Conservation (phyloP, 306 rosid genomes). For the Astragalus membranaceus region DNA sequence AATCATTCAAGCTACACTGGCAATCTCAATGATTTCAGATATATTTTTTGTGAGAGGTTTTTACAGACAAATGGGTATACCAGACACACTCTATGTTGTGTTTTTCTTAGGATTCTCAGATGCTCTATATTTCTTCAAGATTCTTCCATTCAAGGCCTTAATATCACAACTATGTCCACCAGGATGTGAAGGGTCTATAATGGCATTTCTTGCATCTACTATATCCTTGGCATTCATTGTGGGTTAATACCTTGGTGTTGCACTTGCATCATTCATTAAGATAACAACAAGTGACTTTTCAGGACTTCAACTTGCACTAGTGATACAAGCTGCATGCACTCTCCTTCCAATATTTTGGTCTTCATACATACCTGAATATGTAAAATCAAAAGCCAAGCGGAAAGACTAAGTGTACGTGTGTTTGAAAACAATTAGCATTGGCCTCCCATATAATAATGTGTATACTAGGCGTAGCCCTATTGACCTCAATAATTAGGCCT, state of each 20-base stretch:
- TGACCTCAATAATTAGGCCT: no score
- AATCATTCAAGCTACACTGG: constrained; percentile 62
- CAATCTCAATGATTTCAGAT: constrained; percentile 72
- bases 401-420: constrained; percentile 7
- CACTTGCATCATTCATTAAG: constrained; percentile 59
- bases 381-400: constrained; percentile 29
- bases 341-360: constrained; percentile 71
- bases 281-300: constrained; percentile 65
- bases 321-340: constrained; percentile 68
- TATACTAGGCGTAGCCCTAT: no score
- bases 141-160: constrained; percentile 70
- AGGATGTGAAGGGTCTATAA: constrained; percentile 90
- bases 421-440: no score
- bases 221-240: constrained; percentile 65
- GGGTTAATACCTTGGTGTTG: constrained; percentile 75
- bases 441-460: no score
- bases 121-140: constrained; percentile 67
- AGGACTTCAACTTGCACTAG: constrained; percentile 54
- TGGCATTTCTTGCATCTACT: constrained; percentile 86
- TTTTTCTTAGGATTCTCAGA: constrained; percentile 72
- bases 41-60: constrained; percentile 65
- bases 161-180: constrained; percentile 70
- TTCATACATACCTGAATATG: constrained; percentile 58
- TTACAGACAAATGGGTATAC: constrained; percentile 58
- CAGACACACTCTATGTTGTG: constrained; percentile 63